A percentile compares a stretch with the other conserved stretches of the same genome.
These are phyloP conservation scores for Yamadazyma diospyri DNA, from an alignment of 1,139 yeast species.

Conservation along the genomic window DNA sequence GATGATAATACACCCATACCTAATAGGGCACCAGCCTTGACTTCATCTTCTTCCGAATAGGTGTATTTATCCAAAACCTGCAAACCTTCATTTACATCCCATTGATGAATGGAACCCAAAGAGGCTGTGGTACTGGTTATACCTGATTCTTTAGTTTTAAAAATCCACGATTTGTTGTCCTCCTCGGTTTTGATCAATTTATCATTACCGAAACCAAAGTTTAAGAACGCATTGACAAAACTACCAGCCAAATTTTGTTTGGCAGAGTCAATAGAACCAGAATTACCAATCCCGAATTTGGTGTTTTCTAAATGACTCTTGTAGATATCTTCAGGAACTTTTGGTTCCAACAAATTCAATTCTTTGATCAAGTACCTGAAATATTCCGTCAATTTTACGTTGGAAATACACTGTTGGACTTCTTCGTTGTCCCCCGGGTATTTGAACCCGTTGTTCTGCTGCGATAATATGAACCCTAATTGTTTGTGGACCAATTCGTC, in stretches of 20 bases:
- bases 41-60: slow-evolving; percentile 80
- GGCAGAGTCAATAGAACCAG: slow-evolving; percentile 83
- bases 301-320: slow-evolving; percentile 83
- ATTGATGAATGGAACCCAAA: slow-evolving; percentile 83
- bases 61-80: slow-evolving; percentile 87
- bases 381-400: slow-evolving; percentile 74
- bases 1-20: slow-evolving; percentile 96
- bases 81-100: slow-evolving; percentile 89
- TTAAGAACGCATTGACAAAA: slow-evolving; percentile 87
- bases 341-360: slow-evolving; percentile 82
- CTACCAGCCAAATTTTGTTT: slow-evolving; percentile 95
- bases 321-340: slow-evolving; percentile 92
- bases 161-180: slow-evolving; percentile 80
- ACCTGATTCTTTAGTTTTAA: slow-evolving; percentile 88
- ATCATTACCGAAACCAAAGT: slow-evolving; percentile 87
- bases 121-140: slow-evolving; percentile 95
- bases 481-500: slow-evolving; percentile 82
- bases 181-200: slow-evolving; percentile 73
- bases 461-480: slow-evolving; percentile 83
- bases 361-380: slow-evolving; percentile 80
- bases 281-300: slow-evolving; percentile 52
- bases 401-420: slow-evolving; percentile 84
- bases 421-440: slow-evolving; percentile 63
- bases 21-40: slow-evolving; percentile 93
- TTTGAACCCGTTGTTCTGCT: slow-evolving; percentile 78